A percentile compares a stretch with the other conserved stretches of the same genome.
phyloP scores from a whole-genome alignment of 2,329 filamentous ascomycete genomes.

The Verticillium alfalfae region DNA sequence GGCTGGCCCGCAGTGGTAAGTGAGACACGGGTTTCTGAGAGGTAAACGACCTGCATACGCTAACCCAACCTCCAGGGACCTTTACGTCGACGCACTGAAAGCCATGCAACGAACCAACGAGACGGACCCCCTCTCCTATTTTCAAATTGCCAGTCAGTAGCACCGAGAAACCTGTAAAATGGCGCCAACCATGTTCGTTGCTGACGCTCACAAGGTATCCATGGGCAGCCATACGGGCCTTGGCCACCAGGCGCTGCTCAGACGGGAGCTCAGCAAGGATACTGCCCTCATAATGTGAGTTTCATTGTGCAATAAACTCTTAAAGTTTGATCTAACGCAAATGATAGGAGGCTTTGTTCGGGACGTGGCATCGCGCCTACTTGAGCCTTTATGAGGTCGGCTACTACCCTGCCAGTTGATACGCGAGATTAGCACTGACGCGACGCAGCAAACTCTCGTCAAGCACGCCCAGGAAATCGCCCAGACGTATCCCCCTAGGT shows the following conservation, averaged over 20 bases:
- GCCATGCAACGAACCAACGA: constrained; percentile 48
- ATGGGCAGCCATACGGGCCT: constrained; percentile 52
- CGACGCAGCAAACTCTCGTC: constrained; percentile 17
- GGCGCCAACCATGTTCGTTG: background rate
- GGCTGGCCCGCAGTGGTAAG: constrained; percentile 39
- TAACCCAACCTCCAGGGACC: constrained; percentile 21
- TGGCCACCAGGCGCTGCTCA: constrained; percentile 31
- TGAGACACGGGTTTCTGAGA: background rate
- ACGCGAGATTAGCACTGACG: background rate
- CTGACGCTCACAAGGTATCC: constrained; percentile 42
- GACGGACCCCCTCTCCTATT: constrained; percentile 47
- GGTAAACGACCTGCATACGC: background rate
- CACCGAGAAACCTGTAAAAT: background rate
- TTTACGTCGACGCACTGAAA: constrained; percentile 55
- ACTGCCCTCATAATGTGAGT: constrained; percentile 12
- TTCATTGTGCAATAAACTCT: no score
- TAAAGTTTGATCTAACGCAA: background rate
- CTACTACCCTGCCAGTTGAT: background rate
- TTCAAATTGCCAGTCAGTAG: constrained; percentile 50
- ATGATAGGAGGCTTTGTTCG: constrained; percentile 20
- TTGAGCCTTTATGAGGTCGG: constrained; percentile 19
- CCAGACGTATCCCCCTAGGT: constrained; percentile 1
- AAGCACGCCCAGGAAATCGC: constrained; percentile 16
- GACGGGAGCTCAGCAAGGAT: constrained; percentile 6
- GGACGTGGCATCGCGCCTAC: constrained; percentile 14